Evolutionary conservation across 768 basidiomycete genomes (phyloP).

Genomic region (Agrocybe praecox): DNA sequence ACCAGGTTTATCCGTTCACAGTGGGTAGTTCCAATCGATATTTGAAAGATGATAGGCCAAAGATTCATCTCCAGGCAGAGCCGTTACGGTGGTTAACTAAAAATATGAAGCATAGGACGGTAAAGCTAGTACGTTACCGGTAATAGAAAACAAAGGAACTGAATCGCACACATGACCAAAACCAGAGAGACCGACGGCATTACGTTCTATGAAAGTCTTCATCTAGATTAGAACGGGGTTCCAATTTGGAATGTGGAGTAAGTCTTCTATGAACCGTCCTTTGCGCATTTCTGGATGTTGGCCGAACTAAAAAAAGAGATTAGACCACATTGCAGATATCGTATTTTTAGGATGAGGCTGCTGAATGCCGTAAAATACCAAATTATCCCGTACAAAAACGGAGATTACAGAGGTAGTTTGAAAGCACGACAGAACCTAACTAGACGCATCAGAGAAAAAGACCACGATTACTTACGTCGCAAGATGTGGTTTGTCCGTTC

Average conservation of each 20-base stretch:
- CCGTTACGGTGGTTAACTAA: background rate
- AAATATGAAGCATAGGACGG: background rate
- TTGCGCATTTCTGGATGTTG: background rate
- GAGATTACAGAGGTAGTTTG: slow-evolving; percentile 12
- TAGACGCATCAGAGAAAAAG: background rate
- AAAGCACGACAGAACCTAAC: background rate
- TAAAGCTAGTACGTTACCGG: background rate
- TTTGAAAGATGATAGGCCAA: background rate
- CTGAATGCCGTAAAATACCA: slow-evolving; percentile 2
- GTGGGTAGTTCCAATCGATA: background rate
- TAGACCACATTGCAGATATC: background rate
- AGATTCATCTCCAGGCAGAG: background rate
- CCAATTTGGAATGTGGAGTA: background rate
- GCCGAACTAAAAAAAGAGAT: background rate
- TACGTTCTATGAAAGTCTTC: background rate
- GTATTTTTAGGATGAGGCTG: background rate
- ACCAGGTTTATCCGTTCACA: slow-evolving; percentile 3
- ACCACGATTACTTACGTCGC: background rate
- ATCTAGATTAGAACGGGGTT: background rate
- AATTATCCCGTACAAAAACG: slow-evolving; percentile 5
- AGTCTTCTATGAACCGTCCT: background rate
- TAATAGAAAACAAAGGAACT: background rate
- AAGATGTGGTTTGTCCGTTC: background rate
- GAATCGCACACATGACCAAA: background rate
- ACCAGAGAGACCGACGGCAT: background rate